Base-by-base conservation (phyloP, 495 filamentous ascomycete genomes). In the Staphylotrichum longicolle region DNA sequence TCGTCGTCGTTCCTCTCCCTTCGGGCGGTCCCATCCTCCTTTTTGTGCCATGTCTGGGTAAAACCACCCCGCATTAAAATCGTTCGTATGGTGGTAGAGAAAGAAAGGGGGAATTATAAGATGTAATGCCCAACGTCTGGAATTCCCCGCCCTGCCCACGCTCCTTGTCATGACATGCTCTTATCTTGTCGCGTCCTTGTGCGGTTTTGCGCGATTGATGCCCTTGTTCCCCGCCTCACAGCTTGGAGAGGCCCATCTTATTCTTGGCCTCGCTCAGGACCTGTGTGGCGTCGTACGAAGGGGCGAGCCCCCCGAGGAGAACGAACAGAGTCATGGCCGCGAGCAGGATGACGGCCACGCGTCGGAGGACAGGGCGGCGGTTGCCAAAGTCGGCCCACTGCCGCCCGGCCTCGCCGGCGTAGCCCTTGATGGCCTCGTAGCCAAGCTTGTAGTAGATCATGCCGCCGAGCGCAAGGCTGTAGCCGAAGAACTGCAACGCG, bases 381-480 rank as follows among this genome's bases (percentile, higher is more conserved):
- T 80, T 82, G 56, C 93, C 91, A 67, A 94, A 96, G 66, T 96
- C 91, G 55, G 89, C 86, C 93, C 93, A 97, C 45, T 82, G 76
- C 61, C 90, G 87, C 64, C 80, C 77, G 54, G 80, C 85, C 62
- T 91, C 85, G 56, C 80, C 78, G 60, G 88, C 78, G 74, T 90
- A 89, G 58, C 90, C 88, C 80, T 87, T 91, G 68, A 98, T 79
- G 68, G 87, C 86, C 45, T 95, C 91, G 48, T 82, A 85, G 57
- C 94, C 94, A 65, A 98, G 89, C 84, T 96, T 97, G 85, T 96
- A 97, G 86, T 94, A 95, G 66, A 97, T 78, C 73, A 98, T 91
- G 67, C 94, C 94, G 67, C 82, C 77, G 37, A 98, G 85, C 52
- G 94, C 92, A 70, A 98, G 86, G 70, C 83, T 85, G 84, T 98